phyloP scores from a whole-genome alignment of 805 yeast genomes.

The Vanderwaltozyma yarrowii region DNA sequence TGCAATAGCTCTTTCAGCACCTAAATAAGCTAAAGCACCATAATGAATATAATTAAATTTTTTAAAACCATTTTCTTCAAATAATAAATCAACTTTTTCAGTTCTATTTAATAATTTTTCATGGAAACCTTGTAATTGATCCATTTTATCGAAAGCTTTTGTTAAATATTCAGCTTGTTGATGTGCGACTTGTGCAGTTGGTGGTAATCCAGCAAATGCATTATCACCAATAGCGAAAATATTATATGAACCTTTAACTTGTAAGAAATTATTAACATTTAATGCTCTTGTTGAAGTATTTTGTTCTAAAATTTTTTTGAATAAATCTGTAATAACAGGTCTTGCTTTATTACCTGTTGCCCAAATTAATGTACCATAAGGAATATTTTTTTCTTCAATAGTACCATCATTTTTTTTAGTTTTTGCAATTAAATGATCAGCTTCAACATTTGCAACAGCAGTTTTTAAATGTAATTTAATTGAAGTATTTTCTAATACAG shows the following conservation, averaged over 20 bases:
- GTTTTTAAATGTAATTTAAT: slow-evolving; percentile 76
- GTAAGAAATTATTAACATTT: slow-evolving; percentile 65
- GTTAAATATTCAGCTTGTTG: slow-evolving; percentile 85
- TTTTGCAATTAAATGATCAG: slow-evolving; percentile 57
- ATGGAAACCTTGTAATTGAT: slow-evolving; percentile 31
- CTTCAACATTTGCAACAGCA: slow-evolving; percentile 81
- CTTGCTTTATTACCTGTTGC: slow-evolving; percentile 94
- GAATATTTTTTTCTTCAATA: slow-evolving; percentile 46
- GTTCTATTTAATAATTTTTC: slow-evolving; percentile 26
- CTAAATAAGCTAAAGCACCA: slow-evolving; percentile 90
- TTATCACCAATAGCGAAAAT: slow-evolving; percentile 91
- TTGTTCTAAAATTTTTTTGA: slow-evolving; percentile 67
- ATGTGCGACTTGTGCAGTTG: slow-evolving; percentile 95
- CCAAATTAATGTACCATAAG: slow-evolving; percentile 92
- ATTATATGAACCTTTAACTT: slow-evolving; percentile 73
- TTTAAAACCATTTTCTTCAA: slow-evolving; percentile 40
- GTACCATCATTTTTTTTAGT: slow-evolving; percentile 66
- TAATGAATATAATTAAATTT: slow-evolving; percentile 77
- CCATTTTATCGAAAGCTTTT: slow-evolving; percentile 51
- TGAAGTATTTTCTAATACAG: slow-evolving; percentile 37
- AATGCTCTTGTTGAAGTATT: slow-evolving; percentile 79
- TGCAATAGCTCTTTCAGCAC: slow-evolving; percentile 89
- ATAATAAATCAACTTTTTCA: slow-evolving; percentile 32
- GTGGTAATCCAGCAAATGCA: slow-evolving; percentile 80
- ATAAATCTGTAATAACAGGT: slow-evolving; percentile 55